Evolutionary conservation across 2,329 filamentous ascomycete genomes (phyloP).

Genomic region (Coleophoma crateriformis): DNA sequence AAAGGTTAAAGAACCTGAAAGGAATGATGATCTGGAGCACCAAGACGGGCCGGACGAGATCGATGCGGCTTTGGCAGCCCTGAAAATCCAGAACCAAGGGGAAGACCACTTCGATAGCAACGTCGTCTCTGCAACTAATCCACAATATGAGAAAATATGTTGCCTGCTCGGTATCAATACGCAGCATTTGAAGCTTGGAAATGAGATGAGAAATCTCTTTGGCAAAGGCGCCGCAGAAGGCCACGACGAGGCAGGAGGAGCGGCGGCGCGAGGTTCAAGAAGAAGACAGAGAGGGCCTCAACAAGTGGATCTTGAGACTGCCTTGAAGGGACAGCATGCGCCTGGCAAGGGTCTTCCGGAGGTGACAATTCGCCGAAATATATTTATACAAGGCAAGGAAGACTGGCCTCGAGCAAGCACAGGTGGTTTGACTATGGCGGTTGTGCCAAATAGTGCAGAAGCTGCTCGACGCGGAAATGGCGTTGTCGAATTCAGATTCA

Average conservation of each 20-base stretch:
- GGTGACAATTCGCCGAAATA: conserved; percentile 55
- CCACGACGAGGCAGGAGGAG: conserved; percentile 39
- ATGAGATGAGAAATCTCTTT: conserved; percentile 82
- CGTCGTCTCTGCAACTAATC: conserved; percentile 16
- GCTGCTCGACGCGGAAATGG: conserved; percentile 41
- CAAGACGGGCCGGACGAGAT: conserved; percentile 53
- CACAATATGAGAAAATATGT: conserved; percentile 39
- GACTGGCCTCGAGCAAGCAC: conserved; percentile 66
- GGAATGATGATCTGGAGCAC: conserved; percentile 17
- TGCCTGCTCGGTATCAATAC: conserved; percentile 57
- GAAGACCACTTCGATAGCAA: neutral
- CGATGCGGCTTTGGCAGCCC: conserved; percentile 54
- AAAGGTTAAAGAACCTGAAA: conserved; percentile 24
- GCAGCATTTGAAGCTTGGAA: conserved; percentile 74
- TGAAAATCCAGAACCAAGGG: conserved; percentile 37
- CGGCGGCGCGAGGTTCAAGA: conserved; percentile 29
- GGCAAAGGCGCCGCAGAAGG: conserved; percentile 56
- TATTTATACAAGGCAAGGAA: conserved; percentile 66
- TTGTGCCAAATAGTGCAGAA: conserved; percentile 36
- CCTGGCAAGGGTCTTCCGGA: conserved; percentile 52
- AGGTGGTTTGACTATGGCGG: conserved; percentile 79
- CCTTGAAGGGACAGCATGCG: conserved; percentile 33
- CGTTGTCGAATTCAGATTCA: conserved; percentile 68
- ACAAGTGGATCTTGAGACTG: conserved; percentile 33
- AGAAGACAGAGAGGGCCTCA: conserved; percentile 36